A percentile compares a stretch with the other conserved stretches of the same genome.
Evolutionary conservation across 176 grass and related monocot species (phyloP).

Genomic region (Rhynchospora breviuscula): DNA sequence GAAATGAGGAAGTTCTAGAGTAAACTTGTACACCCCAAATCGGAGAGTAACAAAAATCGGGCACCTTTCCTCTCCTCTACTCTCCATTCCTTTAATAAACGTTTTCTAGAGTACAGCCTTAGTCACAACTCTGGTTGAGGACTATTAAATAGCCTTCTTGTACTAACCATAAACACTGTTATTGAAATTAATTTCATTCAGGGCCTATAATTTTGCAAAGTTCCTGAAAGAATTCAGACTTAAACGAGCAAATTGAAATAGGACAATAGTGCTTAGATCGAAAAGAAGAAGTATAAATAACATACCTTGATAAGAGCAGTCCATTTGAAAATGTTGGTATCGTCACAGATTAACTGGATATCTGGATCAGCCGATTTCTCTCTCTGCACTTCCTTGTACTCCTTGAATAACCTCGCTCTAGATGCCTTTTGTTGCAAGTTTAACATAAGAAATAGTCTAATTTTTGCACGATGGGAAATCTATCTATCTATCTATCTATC

Average conservation of each 20-base stretch:
- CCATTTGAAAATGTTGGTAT: slow-evolving; percentile 99
- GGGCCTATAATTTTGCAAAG: neutral
- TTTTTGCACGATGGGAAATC: no score
- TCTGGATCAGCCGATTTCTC: slow-evolving; percentile 91
- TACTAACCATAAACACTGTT: no score
- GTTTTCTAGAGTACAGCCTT: no score
- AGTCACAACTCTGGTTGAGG: no score
- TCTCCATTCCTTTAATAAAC: no score
- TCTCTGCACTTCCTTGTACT: slow-evolving; percentile 88
- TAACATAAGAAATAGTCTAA: neutral
- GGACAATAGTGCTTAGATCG: neutral
- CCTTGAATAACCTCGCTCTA: slow-evolving; percentile 94
- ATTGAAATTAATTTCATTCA: no score
- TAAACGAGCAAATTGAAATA: neutral
- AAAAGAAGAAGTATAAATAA: neutral
- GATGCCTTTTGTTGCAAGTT: slow-evolving; percentile 46
- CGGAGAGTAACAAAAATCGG: no score
- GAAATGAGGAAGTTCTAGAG: no score
- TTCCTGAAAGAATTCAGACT: neutral
- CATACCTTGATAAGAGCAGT: slow-evolving; percentile 87
- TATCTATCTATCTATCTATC: no score
- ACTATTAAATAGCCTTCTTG: no score
- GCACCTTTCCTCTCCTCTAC: no score
- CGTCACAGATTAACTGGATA: slow-evolving; percentile 94
- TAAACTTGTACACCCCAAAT: no score